Evolutionary conservation across 73 alveolate genomes (phyloP).

Genomic region (Blepharisma japonicum): DNA sequence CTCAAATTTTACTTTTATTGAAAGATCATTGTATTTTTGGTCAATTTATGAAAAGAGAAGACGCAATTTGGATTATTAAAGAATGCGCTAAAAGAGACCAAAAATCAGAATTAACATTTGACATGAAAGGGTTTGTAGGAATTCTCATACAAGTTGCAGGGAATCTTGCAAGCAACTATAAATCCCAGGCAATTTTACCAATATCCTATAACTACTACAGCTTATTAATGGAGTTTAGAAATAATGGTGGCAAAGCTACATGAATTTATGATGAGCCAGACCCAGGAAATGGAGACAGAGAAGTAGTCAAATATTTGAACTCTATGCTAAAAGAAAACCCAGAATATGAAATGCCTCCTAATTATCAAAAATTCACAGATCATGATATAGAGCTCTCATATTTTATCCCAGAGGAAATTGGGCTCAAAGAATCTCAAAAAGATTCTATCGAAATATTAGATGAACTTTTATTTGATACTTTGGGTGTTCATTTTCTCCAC

Average conservation of each 20-base stretch:
- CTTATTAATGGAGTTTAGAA: constrained; percentile 37
- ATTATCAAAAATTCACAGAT: constrained; percentile 45
- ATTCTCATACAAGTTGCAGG: constrained; percentile 47
- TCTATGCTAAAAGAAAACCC: constrained; percentile 48
- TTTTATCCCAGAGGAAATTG: constrained; percentile 39
- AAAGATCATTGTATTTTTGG: constrained; percentile 59
- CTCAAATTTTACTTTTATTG: constrained; percentile 45
- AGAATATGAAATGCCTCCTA: constrained; percentile 55
- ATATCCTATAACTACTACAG: constrained; percentile 51
- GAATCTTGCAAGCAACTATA: constrained; percentile 38
- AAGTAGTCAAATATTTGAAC: constrained; percentile 52
- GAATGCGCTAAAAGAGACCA: constrained; percentile 28
- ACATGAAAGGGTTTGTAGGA: constrained; percentile 38
- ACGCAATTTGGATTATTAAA: constrained; percentile 26
- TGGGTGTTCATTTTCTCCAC: constrained; percentile 6
- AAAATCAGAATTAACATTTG: constrained; percentile 35
- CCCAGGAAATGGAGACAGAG: constrained; percentile 55
- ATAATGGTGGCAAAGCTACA: constrained; percentile 49
- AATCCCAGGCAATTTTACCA: constrained; percentile 63
- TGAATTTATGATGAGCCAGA: constrained; percentile 68
- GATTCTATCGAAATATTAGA: not conserved
- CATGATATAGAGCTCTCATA: constrained; percentile 38
- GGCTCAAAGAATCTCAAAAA: not conserved
- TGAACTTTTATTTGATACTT: not conserved
- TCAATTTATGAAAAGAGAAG: constrained; percentile 44